Conservation (phyloP, 164 flowering plant species). For the Houttuynia cordata region DNA sequence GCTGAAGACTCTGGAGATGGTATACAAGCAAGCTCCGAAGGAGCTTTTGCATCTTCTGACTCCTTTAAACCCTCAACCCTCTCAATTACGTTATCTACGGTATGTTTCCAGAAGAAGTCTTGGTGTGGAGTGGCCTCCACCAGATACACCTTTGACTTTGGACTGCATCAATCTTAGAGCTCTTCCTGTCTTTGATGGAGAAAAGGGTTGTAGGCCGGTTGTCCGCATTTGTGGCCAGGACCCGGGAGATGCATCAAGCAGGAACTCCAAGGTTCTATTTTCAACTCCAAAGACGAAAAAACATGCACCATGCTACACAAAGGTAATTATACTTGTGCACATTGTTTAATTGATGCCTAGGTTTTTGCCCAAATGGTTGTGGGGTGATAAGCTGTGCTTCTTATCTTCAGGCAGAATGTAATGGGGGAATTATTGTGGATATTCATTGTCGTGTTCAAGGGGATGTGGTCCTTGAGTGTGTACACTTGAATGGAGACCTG, state of each 20-base stretch:
- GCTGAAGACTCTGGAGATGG: slow-evolving; percentile 90
- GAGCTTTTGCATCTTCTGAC: slow-evolving; percentile 77
- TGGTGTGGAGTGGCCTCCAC: slow-evolving; percentile 78
- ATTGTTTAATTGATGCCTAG: background rate
- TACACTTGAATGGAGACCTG: slow-evolving; percentile 57
- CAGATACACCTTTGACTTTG: slow-evolving; percentile 52
- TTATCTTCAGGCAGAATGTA: slow-evolving; percentile 49
- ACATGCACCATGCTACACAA: slow-evolving; percentile 28
- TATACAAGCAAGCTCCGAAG: slow-evolving; percentile 88
- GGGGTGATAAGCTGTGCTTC: slow-evolving; percentile 9
- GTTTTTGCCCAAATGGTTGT: background rate
- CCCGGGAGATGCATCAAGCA: slow-evolving; percentile 33
- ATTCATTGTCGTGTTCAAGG: slow-evolving; percentile 75
- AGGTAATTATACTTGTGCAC: slow-evolving; percentile 29
- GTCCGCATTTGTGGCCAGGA: slow-evolving; percentile 82
- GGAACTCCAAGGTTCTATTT: slow-evolving; percentile 62
- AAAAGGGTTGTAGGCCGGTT: slow-evolving; percentile 71
- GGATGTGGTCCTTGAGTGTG: slow-evolving; percentile 88
- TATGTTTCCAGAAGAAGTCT: slow-evolving; percentile 72
- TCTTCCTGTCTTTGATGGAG: slow-evolving; percentile 54
- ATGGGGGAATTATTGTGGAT: slow-evolving; percentile 46
- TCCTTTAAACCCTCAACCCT: slow-evolving; percentile 85
- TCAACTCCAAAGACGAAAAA: slow-evolving; percentile 51
- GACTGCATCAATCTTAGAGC: slow-evolving; percentile 66
- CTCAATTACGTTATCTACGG: slow-evolving; percentile 88